Percentiles rank a stretch among this genome's conserved stretches.
These are phyloP conservation scores for Tolypocladium cylindrosporum DNA, from an alignment of 2,329 filamentous ascomycete genomes.

Conservation along the genomic window DNA sequence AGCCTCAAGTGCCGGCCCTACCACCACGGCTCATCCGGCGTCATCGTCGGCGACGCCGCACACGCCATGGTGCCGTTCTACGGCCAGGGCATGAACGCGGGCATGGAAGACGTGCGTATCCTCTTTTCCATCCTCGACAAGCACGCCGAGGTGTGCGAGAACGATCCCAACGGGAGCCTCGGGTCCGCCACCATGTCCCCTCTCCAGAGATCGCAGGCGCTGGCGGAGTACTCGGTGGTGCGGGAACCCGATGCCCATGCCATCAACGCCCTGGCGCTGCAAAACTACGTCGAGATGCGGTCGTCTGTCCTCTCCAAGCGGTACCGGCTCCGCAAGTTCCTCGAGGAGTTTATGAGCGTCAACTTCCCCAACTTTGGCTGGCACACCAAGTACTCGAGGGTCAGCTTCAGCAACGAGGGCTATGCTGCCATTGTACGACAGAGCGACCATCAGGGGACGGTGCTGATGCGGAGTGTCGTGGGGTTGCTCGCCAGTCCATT, in stretches of 20 bases:
- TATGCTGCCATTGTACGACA: constrained; percentile 73
- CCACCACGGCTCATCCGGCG: constrained; percentile 65
- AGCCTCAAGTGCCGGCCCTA: constrained; percentile 88
- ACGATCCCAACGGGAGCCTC: constrained; percentile 24
- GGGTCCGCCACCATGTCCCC: constrained; percentile 32
- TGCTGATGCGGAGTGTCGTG: constrained; percentile 40
- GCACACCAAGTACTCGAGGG: constrained; percentile 83
- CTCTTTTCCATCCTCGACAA: constrained; percentile 76
- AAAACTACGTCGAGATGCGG: constrained; percentile 93
- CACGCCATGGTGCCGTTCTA: constrained; percentile 99
- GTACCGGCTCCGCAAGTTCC: constrained; percentile 71
- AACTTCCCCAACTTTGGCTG: constrained; percentile 72
- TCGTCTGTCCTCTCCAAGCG: constrained; percentile 66
- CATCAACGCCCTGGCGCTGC: constrained; percentile 84
- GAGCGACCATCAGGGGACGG: constrained; percentile 57
- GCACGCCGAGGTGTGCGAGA: constrained; percentile 39
- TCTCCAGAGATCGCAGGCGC: constrained; percentile 50
- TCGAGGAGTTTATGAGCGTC: constrained; percentile 76
- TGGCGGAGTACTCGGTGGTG: constrained; percentile 64
- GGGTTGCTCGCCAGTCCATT: constrained; percentile 23
- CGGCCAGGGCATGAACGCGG: constrained; percentile 95
- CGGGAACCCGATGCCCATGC: constrained; percentile 72
- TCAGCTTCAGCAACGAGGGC: constrained; percentile 87
- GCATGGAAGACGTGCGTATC: constrained; percentile 84
- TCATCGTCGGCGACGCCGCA: constrained; percentile 86